Percentiles rank a stretch among this genome's conserved stretches.
Conservation (phyloP, 805 yeast species). For the Zygosaccharomyces siamensis region DNA sequence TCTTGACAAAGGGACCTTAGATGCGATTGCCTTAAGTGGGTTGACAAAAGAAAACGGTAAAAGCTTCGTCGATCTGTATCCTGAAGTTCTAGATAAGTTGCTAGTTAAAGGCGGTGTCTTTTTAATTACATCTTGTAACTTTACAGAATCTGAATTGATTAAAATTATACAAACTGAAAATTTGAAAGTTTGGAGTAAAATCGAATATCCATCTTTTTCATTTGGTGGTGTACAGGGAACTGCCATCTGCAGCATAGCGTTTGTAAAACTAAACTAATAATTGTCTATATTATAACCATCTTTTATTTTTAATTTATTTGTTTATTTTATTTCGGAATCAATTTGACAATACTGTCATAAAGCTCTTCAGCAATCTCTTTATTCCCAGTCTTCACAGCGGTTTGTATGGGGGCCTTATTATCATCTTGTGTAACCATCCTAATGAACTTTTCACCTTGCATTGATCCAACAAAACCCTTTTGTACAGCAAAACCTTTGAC, state of each 20-base stretch:
- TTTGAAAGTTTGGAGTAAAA: conserved; percentile 56
- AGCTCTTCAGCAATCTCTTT: conserved; percentile 56
- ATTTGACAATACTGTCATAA: conserved; percentile 37
- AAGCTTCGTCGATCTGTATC: conserved; percentile 57
- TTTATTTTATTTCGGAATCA: conserved; percentile 15
- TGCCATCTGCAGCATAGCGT: conserved; percentile 83
- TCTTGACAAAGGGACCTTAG: conserved; percentile 92
- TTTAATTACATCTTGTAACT: conserved; percentile 88
- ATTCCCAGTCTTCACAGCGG: conserved; percentile 68
- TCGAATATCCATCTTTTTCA: conserved; percentile 74
- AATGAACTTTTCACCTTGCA: conserved; percentile 76
- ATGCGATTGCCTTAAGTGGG: conserved; percentile 89
- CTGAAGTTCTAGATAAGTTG: conserved; percentile 51
- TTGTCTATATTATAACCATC: conserved; percentile 8
- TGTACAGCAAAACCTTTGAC: conserved; percentile 55
- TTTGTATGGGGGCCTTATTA: conserved; percentile 68
- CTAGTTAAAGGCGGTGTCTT: conserved; percentile 55
- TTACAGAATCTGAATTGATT: conserved; percentile 73
- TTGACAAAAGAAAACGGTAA: conserved; percentile 42
- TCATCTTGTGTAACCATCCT: conserved; percentile 67
- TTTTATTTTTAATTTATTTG: conserved; percentile 3
- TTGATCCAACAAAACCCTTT: conserved; percentile 82
- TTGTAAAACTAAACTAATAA: conserved; percentile 39
- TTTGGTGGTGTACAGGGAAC: conserved; percentile 90
- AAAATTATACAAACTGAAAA: conserved; percentile 44